These are phyloP conservation scores for Fragaria iinumae DNA, from an alignment of 306 rosid genomes.

Conservation along the genomic window DNA sequence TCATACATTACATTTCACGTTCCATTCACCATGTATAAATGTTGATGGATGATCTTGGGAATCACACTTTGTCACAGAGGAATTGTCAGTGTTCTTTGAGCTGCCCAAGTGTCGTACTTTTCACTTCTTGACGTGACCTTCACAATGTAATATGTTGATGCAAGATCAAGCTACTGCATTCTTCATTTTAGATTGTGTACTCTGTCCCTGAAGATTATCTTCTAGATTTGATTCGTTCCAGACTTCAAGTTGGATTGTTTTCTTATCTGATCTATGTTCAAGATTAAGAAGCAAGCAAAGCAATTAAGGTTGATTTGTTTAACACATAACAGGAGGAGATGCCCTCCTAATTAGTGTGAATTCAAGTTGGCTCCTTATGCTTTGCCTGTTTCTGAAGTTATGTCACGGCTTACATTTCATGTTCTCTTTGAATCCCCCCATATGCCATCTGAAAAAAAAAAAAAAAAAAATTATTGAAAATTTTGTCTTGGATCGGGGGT, in stretches of 20 bases:
- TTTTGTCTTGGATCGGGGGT: neutral
- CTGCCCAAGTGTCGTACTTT: neutral
- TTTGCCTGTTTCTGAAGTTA: neutral
- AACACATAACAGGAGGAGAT: neutral
- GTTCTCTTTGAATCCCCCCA: neutral
- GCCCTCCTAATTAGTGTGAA: neutral
- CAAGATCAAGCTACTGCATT: neutral
- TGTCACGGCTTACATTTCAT: neutral
- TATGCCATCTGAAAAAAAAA: neutral
- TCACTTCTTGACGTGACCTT: neutral
- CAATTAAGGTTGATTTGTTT: neutral
- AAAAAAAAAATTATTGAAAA: neutral
- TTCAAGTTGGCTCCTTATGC: neutral
- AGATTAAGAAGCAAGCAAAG: neutral
- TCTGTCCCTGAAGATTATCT: neutral
- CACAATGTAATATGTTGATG: neutral
- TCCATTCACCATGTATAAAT: conserved; percentile 16
- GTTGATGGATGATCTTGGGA: neutral
- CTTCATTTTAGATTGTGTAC: neutral
- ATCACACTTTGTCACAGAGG: neutral
- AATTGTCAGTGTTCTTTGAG: neutral
- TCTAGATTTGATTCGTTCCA: neutral
- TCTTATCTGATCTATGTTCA: neutral
- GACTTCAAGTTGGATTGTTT: neutral
- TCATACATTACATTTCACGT: neutral